A percentile compares a stretch with the other conserved stretches of the same genome.
These are phyloP conservation scores for Symbiodinium natans DNA, from an alignment of 73 alveolate species.

Conservation along the genomic window DNA sequence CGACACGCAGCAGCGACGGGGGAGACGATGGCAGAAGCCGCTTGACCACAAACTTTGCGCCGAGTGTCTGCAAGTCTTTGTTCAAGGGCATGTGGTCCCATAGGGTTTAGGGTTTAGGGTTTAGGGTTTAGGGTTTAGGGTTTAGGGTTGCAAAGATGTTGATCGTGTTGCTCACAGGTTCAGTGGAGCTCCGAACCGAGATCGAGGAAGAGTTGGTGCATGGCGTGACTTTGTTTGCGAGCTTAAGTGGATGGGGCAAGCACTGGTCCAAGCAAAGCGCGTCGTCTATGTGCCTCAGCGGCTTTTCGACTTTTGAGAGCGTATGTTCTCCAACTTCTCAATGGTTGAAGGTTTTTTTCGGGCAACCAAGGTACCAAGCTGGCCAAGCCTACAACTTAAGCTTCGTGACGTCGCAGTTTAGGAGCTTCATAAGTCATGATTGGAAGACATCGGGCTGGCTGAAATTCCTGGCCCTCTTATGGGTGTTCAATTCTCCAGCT, in stretches of 20 bases:
- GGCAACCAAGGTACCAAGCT: constrained; percentile 3
- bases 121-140: no score
- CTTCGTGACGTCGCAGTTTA: neutral
- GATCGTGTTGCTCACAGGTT: no score
- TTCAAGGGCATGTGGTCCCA: no score
- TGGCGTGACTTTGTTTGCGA: neutral
- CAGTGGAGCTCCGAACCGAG: no score
- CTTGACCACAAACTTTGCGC: no score
- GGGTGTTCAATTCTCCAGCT: neutral
- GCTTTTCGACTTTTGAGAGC: neutral
- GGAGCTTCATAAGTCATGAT: neutral
- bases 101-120: no score
- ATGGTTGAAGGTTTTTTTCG: neutral
- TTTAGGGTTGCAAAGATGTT: no score
- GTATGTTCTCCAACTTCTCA: neutral
- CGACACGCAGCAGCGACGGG: no score
- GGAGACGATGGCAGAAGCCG: no score
- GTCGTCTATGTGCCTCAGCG: neutral
- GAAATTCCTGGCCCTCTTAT: neutral
- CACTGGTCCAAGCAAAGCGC: neutral
- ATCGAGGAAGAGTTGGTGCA: no score
- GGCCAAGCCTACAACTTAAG: neutral
- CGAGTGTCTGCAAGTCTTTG: no score
- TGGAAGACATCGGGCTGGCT: neutral
- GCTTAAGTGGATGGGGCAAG: neutral